Evolutionary conservation across 805 yeast species (phyloP), one percentile per base, ranked within the genome.

Genomic region (Kuraishia borneana): DNA sequence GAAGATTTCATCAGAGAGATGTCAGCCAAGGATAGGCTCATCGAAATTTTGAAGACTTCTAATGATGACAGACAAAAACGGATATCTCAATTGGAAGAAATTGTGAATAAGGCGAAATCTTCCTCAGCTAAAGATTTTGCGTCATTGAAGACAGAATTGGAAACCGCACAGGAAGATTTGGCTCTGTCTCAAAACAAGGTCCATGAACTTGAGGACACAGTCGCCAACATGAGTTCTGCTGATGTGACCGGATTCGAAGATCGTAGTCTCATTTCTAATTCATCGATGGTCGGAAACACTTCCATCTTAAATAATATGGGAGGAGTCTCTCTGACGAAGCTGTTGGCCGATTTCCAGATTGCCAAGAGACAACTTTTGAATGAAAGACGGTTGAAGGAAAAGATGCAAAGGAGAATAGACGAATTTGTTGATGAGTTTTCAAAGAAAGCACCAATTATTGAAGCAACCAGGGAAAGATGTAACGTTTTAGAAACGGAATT

Each of bases 361-460:
- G 54, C 83, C 37, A 77, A 74, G 51, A 80, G 70, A 42, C 82
- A 80, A 42, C 59, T 83, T 32, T 65, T 73, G 3, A 68, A 73
- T 35, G 95, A 85, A 53, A 72, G 76, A 45, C 66, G 77, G 13
- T 79, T 81, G 34, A 84, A 83, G 44, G 76, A 73, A 37, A 68
- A 70, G 36, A 63, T 89, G 39, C 82, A 87, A 36, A 54, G 61
- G 23, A 89, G 84, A 52, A 62, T 88, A 38, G 79, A 81, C 44
- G 61, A 65, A 1, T 76, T 89, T 42, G 73, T 87, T 21, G 63
- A 65, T 14, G 96, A 87, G 52, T 61, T 88, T 40, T 94, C 85
- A 46, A 65, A 70, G 21, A 77, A 82, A 46, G 76, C 83, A 36
- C 96, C 97, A 0, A 60, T 78, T 2, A 68, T 89, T 31, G 71